Percentiles rank a stretch among this genome's conserved stretches.
Conservation (phyloP, 495 filamentous ascomycete species). For the Aspergillus olivimuriae region DNA sequence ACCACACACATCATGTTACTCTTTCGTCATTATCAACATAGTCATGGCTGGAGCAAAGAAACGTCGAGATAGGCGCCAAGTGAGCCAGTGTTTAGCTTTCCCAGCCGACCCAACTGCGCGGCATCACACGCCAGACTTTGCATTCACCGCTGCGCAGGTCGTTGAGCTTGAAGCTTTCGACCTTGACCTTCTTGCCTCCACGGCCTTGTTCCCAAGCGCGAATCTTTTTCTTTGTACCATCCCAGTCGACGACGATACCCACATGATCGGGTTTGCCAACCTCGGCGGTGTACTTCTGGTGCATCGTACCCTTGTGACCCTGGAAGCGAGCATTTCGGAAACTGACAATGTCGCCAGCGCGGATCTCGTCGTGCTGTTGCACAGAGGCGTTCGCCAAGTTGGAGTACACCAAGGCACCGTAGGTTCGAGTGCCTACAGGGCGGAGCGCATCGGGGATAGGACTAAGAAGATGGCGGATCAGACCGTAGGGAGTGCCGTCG, state of each 20-base stretch:
- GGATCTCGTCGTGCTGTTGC: slow-evolving; percentile 87
- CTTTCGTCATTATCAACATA: too few species aligned
- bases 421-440: slow-evolving; percentile 80
- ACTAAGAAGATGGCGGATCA: slow-evolving; percentile 72
- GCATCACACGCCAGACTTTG: slow-evolving; percentile 96
- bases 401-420: slow-evolving; percentile 86
- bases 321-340: slow-evolving; percentile 94
- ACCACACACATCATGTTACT: too few species aligned
- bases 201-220: slow-evolving; percentile 91
- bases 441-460: slow-evolving; percentile 66
- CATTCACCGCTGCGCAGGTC: slow-evolving; percentile 91
- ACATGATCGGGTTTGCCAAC: slow-evolving; percentile 93
- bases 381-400: slow-evolving; percentile 92
- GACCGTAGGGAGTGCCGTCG: slow-evolving; percentile 70
- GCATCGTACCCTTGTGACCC: slow-evolving; percentile 90
- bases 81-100: slow-evolving; percentile 47
- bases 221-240: slow-evolving; percentile 97
- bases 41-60: too few species aligned
- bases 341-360: slow-evolving; percentile 86
- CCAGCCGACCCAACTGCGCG: slow-evolving; percentile 89
- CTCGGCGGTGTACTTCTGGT: slow-evolving; percentile 84
- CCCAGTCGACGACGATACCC: slow-evolving; percentile 95
- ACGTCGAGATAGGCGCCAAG: too few species aligned
- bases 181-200: slow-evolving; percentile 89
- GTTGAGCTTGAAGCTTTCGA: slow-evolving; percentile 88